Percentiles rank a stretch among this genome's conserved stretches.
Evolutionary conservation across 306 rosid species (phyloP).

Genomic region (Corylus heterophylla): DNA sequence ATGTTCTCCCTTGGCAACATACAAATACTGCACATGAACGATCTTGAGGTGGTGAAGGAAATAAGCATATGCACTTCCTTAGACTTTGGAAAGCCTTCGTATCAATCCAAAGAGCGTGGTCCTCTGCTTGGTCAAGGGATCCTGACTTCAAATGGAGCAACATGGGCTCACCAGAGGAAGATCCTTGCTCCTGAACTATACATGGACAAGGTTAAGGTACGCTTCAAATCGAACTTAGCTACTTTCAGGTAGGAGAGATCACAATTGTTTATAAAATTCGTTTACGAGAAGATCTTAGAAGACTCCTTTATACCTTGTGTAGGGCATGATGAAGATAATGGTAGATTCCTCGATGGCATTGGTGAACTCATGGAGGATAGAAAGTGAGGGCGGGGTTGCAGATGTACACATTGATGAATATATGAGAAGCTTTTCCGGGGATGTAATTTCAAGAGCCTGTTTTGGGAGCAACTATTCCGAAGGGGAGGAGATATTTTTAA

Average conservation of each 20-base stretch:
- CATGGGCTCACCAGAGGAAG: slow-evolving; percentile 49
- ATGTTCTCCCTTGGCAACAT: slow-evolving; percentile 45
- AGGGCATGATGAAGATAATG: slow-evolving; percentile 33
- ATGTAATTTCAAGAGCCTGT: slow-evolving; percentile 43
- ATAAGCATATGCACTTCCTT: slow-evolving; percentile 39
- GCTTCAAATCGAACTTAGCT: not conserved
- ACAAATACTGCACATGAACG: slow-evolving; percentile 35
- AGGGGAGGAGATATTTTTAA: slow-evolving; percentile 20
- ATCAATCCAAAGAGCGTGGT: slow-evolving; percentile 23
- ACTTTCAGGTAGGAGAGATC: no score
- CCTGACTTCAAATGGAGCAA: slow-evolving; percentile 39
- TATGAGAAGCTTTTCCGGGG: slow-evolving; percentile 27
- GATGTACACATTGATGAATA: slow-evolving; percentile 26
- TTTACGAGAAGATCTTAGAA: no score
- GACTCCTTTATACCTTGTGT: not conserved
- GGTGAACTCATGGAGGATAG: slow-evolving; percentile 24
- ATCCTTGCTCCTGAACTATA: slow-evolving; percentile 50
- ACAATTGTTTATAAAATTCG: no score
- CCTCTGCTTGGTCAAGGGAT: slow-evolving; percentile 49
- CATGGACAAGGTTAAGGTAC: slow-evolving; percentile 55
- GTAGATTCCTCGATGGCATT: slow-evolving; percentile 21
- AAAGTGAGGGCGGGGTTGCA: slow-evolving; percentile 13
- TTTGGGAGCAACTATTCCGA: slow-evolving; percentile 34
- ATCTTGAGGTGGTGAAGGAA: slow-evolving; percentile 35
- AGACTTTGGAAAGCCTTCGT: slow-evolving; percentile 42